A percentile compares a stretch with the other conserved stretches of the same genome.
phyloP scores from a whole-genome alignment of 78 protist species.

The Speleostelium caveatum region DNA sequence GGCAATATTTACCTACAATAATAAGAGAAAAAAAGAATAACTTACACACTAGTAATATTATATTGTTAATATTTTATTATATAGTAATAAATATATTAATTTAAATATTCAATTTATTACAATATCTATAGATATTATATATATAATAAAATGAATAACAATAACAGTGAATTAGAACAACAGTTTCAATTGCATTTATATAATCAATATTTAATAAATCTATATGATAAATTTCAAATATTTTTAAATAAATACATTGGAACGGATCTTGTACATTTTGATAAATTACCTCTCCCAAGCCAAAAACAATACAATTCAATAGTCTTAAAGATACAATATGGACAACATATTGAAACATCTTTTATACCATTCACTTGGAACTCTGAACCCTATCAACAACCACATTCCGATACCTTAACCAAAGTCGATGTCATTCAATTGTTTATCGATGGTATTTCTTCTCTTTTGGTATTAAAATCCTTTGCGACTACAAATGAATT shows the following conservation, averaged over 20 bases:
- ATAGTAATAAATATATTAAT: too few species aligned
- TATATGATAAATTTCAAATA: constrained; percentile 15
- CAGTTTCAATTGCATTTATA: too few species aligned
- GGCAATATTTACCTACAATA: too few species aligned
- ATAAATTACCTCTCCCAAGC: not conserved
- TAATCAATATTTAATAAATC: not conserved
- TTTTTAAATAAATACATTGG: constrained; percentile 24
- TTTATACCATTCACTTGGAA: constrained; percentile 28
- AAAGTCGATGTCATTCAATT: constrained; percentile 40
- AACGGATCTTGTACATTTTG: not conserved
- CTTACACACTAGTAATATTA: too few species aligned
- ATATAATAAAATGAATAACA: too few species aligned
- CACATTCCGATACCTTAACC: not conserved
- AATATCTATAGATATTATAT: too few species aligned
- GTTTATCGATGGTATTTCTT: constrained; percentile 34
- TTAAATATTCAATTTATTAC: too few species aligned
- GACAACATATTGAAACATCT: constrained; percentile 22
- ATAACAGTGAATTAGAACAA: too few species aligned
- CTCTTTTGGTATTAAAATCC: constrained; percentile 12
- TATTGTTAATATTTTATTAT: too few species aligned
- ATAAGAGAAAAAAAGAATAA: too few species aligned
- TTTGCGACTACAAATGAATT: not conserved
- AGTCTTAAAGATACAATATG: not conserved
- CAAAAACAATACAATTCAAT: constrained; percentile 2
- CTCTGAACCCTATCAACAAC: not conserved